Percentiles rank a stretch among this genome's conserved stretches.
Conservation (phyloP, 2,329 filamentous ascomycete species). For the Periconia digitata region DNA sequence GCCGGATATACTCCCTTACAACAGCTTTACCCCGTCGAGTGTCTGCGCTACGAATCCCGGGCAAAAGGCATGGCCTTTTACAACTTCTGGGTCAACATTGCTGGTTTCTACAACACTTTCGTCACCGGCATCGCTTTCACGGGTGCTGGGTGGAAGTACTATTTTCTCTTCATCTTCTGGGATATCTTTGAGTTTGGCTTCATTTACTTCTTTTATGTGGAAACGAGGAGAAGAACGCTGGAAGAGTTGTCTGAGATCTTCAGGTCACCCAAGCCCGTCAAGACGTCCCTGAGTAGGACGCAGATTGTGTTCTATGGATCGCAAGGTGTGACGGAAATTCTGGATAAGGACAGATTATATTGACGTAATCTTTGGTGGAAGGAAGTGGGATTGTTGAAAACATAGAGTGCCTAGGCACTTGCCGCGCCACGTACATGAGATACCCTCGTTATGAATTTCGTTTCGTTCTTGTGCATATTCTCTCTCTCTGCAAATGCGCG, state of each 20-base stretch:
- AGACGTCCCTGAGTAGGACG: slow-evolving; percentile 34
- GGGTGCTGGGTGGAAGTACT: slow-evolving; percentile 44
- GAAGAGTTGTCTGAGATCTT: slow-evolving; percentile 52
- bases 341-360: slow-evolving; percentile 28
- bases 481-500: too few species aligned
- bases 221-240: slow-evolving; percentile 44
- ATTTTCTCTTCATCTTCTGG: slow-evolving; percentile 46
- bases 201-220: slow-evolving; percentile 42
- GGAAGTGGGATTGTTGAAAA: too few species aligned
- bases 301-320: slow-evolving; percentile 33
- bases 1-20: slow-evolving; percentile 50
- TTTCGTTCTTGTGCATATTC: background rate
- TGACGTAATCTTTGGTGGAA: background rate
- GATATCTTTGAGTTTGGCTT: slow-evolving; percentile 46
- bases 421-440: background rate
- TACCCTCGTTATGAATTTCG: background rate
- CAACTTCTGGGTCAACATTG: slow-evolving; percentile 50
- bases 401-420: background rate
- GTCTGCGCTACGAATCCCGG: slow-evolving; percentile 49
- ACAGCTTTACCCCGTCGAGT: slow-evolving; percentile 53
- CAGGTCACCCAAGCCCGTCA: slow-evolving; percentile 43
- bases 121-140: slow-evolving; percentile 46
- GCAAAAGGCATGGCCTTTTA: slow-evolving; percentile 55
- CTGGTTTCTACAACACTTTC: slow-evolving; percentile 50
- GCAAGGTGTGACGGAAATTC: slow-evolving; percentile 34